Percentiles rank a stretch among this genome's conserved stretches.
phyloP scores from a whole-genome alignment of 2,329 filamentous ascomycete genomes.

The Beauveria bassiana region DNA sequence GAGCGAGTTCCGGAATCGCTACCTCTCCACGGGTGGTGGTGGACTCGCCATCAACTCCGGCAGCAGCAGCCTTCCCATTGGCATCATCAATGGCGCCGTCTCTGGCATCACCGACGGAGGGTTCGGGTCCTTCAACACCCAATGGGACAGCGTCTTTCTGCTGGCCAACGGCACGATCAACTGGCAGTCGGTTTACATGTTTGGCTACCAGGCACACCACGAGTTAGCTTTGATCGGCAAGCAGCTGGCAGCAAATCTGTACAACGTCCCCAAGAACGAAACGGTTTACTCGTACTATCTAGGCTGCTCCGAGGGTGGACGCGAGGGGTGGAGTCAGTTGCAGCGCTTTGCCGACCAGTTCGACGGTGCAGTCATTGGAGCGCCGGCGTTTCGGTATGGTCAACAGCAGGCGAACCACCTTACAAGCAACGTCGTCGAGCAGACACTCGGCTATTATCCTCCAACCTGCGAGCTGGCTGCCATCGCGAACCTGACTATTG shows the following conservation, averaged over 20 bases:
- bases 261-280: slow-evolving; percentile 21
- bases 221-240: slow-evolving; percentile 34
- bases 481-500: not conserved
- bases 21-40: slow-evolving; percentile 37
- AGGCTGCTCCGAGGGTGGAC: slow-evolving; percentile 46
- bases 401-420: slow-evolving; percentile 39
- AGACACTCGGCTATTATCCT: slow-evolving; percentile 32
- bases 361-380: slow-evolving; percentile 38
- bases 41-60: slow-evolving; percentile 36
- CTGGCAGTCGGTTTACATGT: slow-evolving; percentile 28
- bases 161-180: slow-evolving; percentile 31
- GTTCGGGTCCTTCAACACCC: slow-evolving; percentile 37
- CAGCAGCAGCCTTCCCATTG: slow-evolving; percentile 25
- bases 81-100: slow-evolving; percentile 38
- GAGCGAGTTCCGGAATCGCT: slow-evolving; percentile 35
- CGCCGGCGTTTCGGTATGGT: slow-evolving; percentile 38
- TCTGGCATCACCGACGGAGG: slow-evolving; percentile 42
- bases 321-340: slow-evolving; percentile 40
- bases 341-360: slow-evolving; percentile 42
- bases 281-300: slow-evolving; percentile 42
- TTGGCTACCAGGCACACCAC: slow-evolving; percentile 29
- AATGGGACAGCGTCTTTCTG: slow-evolving; percentile 29
- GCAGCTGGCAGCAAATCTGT: slow-evolving; percentile 33
- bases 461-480: slow-evolving; percentile 13
- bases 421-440: slow-evolving; percentile 30